Conservation (phyloP, 2,329 filamentous ascomycete species). For the Fusarium poae region DNA sequence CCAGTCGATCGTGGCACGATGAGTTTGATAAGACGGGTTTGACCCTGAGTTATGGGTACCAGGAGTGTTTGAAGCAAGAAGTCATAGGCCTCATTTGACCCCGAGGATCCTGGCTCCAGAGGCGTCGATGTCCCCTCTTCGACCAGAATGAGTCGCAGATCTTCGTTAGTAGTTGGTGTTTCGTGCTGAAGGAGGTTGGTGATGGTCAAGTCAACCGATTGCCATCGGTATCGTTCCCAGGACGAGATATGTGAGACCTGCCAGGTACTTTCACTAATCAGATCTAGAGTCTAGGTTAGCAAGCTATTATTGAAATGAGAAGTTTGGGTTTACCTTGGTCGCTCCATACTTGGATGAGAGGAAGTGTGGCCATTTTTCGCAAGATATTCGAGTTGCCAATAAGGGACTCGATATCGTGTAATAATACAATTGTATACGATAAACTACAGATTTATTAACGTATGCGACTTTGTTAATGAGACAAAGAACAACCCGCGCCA, state of each 20-base stretch:
- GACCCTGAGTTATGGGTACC: neutral
- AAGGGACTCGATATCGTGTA: neutral
- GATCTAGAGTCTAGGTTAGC: constrained; percentile 1
- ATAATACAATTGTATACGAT: neutral
- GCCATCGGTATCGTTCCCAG: constrained; percentile 11
- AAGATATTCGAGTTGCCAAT: neutral
- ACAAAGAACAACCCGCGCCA: neutral
- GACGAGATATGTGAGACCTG: constrained; percentile 9
- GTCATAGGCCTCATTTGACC: neutral
- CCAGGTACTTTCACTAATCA: constrained; percentile 3
- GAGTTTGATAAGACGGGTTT: constrained; percentile 9
- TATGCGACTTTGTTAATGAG: neutral
- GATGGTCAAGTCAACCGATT: constrained; percentile 12
- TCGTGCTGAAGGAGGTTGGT: neutral
- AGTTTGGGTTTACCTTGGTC: neutral
- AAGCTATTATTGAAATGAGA: neutral
- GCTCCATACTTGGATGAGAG: constrained; percentile 1
- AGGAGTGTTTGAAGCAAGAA: neutral
- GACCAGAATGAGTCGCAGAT: neutral
- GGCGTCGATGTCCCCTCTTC: neutral
- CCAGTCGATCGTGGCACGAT: constrained; percentile 9
- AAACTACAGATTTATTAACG: neutral
- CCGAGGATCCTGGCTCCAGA: neutral
- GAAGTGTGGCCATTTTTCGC: neutral
- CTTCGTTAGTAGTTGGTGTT: neutral